A percentile compares a stretch with the other conserved stretches of the same genome.
Conservation (phyloP, 2,329 filamentous ascomycete genomes). For the Seiridium cupressi region DNA sequence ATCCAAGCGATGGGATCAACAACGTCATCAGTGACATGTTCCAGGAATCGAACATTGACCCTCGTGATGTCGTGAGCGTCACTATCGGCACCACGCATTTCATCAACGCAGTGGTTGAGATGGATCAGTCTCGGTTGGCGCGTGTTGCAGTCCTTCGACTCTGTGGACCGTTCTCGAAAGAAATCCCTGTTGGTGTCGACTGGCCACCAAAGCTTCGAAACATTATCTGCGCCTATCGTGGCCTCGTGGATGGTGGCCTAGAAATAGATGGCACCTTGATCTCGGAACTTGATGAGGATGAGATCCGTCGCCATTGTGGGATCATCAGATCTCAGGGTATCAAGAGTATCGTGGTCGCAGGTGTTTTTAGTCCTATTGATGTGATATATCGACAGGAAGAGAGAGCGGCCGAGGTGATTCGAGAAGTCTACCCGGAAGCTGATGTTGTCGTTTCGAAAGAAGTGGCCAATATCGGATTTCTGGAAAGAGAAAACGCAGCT, state of each 20-base stretch:
- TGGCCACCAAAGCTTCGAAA: conserved; percentile 44
- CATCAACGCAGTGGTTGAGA: conserved; percentile 53
- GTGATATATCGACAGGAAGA: conserved; percentile 43
- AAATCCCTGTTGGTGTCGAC: conserved; percentile 46
- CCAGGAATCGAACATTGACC: conserved; percentile 12
- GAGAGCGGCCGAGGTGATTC: conserved; percentile 35
- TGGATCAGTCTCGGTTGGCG: conserved; percentile 41
- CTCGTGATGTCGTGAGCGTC: conserved; percentile 37
- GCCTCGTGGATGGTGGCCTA: conserved; percentile 43
- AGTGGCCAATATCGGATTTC: conserved; percentile 47
- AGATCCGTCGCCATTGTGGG: conserved; percentile 32
- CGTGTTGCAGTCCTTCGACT: conserved; percentile 50
- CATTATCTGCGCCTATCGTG: conserved; percentile 41
- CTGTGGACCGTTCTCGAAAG: conserved; percentile 46
- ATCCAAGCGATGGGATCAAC: conserved; percentile 18
- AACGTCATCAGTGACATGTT: conserved; percentile 17
- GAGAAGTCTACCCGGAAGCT: conserved; percentile 28
- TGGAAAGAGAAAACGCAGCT: conserved; percentile 61
- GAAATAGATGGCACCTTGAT: conserved; percentile 47
- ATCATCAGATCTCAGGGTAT: conserved; percentile 37
- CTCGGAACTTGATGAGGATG: conserved; percentile 35
- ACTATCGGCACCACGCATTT: conserved; percentile 55
- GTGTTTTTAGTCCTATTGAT: conserved; percentile 50
- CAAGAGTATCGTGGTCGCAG: conserved; percentile 40
- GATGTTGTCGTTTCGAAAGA: conserved; percentile 47